Evolutionary conservation across 768 basidiomycete genomes (phyloP), one percentile per base, ranked within the genome.

Genomic region (Albatrellus ellisii): DNA sequence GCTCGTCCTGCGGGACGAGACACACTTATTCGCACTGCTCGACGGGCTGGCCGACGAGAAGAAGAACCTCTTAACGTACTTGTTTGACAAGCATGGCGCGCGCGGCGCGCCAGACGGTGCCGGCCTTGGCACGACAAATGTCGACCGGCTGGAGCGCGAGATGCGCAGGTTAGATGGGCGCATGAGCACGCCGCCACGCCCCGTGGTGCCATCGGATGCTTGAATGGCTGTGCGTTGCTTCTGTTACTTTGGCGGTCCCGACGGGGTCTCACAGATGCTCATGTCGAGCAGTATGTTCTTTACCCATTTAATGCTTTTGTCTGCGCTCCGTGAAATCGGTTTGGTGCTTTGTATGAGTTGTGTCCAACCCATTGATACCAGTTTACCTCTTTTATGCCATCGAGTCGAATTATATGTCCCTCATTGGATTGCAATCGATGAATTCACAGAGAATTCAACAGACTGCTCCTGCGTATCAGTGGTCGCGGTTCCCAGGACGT

Each of bases 41-140:
- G 83, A 86, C 44, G 83, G 81, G 4, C 66, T 91, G 31, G 76
- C 84, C n/a, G 81, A 87, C 46, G 85, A 86, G 52, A 87, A 90
- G 68, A 89, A 88, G 68, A 89, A 91, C 55, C 65, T 90, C 14
- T 64, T 91, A 37, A 87, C 88, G 1, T 91, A 91, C 50, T 65
- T 88, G 43, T 91, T 91, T 49, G 87, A 89, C 58, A 90, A 89
- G 57, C 83, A 89, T 52, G 78, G 78, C 25, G 82, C 72, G 8
- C 67, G 87, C 17, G 82, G 73, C 25, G 42, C 55, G 17, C 52
- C 45, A 25, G 35, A 28, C 2, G 26, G 36, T 24, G 34, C 32
- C 25, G 32, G 42, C 26, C 28, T 6, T 10, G 27, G 26, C 18
- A 43, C 29, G 26, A 35, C 42, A 2, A 18, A 80, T 24, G 67